Evolutionary conservation across 2,329 filamentous ascomycete species (phyloP).

Genomic region (Fusarium begoniae): DNA sequence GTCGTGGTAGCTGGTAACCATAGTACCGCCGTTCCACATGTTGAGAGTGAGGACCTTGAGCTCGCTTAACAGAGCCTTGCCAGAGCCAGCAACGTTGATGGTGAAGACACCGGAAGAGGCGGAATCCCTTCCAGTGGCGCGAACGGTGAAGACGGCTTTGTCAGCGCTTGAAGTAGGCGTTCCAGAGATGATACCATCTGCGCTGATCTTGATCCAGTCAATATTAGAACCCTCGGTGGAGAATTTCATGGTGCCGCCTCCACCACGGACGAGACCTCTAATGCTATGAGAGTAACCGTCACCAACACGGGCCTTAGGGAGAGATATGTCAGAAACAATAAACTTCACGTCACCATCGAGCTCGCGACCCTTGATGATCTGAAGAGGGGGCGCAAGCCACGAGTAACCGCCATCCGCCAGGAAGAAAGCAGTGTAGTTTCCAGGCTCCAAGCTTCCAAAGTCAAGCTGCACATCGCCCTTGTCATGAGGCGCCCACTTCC

Average conservation of each 20-base stretch:
- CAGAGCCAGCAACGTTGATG: constrained; percentile 45
- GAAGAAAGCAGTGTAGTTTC: constrained; percentile 50
- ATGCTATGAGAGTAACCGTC: constrained; percentile 47
- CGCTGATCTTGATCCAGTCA: constrained; percentile 47
- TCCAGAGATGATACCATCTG: constrained; percentile 49
- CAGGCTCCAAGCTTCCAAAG: constrained; percentile 37
- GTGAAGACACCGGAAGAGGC: constrained; percentile 41
- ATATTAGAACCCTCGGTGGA: constrained; percentile 35
- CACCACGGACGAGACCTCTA: constrained; percentile 46
- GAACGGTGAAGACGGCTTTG: constrained; percentile 39
- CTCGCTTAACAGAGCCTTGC: constrained; percentile 45
- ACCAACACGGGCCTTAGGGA: constrained; percentile 50
- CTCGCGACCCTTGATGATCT: constrained; percentile 39
- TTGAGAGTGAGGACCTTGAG: constrained; percentile 52
- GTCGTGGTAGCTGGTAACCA: constrained; percentile 48
- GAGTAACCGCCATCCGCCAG: constrained; percentile 49
- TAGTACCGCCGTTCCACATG: constrained; percentile 52
- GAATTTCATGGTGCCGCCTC: constrained; percentile 40
- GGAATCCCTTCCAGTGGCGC: constrained; percentile 42
- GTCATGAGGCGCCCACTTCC: constrained; percentile 45
- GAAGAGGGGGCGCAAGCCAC: constrained; percentile 48
- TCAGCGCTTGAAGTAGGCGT: constrained; percentile 39
- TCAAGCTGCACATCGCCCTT: constrained; percentile 44
- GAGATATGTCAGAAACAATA: constrained; percentile 42
- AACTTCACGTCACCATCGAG: constrained; percentile 41